Percentiles rank a stretch among this genome's conserved stretches.
Conservation (phyloP, 2,329 filamentous ascomycete species). For the Fusarium nelsonii region DNA sequence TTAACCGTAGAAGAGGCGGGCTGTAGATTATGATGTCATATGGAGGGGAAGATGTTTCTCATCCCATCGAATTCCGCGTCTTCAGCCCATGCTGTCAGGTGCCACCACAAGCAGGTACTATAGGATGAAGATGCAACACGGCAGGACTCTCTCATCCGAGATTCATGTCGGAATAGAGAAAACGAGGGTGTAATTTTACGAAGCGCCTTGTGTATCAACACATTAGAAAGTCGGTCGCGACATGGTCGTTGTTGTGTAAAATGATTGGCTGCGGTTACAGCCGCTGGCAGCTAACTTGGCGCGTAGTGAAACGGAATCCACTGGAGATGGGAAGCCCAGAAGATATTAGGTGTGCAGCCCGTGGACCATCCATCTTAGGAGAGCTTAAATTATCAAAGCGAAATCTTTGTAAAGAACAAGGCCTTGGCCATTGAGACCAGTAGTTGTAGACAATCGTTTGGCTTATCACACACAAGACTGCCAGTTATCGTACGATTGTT, state of each 20-base stretch:
- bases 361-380: constrained; percentile 17
- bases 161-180: background rate
- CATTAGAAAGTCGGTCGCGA: constrained; percentile 6
- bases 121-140: background rate
- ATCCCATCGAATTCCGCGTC: background rate
- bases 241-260: constrained; percentile 25
- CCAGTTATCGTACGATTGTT: background rate
- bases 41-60: background rate
- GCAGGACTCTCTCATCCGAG: background rate
- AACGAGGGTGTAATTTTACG: constrained; percentile 14
- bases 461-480: background rate
- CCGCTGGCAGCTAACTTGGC: constrained; percentile 24
- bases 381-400: constrained; percentile 26
- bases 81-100: background rate
- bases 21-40: constrained; percentile 34
- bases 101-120: background rate
- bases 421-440: background rate
- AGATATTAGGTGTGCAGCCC: background rate
- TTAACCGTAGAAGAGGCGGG: constrained; percentile 7
- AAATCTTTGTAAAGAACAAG: background rate
- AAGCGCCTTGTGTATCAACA: constrained; percentile 36
- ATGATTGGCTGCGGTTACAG: constrained; percentile 30
- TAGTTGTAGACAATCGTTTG: background rate
- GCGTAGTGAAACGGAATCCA: constrained; percentile 33
- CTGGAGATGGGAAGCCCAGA: background rate